Percentiles rank a stretch among this genome's conserved stretches.
These are phyloP conservation scores for Pharus latifolius DNA, from an alignment of 176 grass and related monocot genomes.

Conservation along the genomic window DNA sequence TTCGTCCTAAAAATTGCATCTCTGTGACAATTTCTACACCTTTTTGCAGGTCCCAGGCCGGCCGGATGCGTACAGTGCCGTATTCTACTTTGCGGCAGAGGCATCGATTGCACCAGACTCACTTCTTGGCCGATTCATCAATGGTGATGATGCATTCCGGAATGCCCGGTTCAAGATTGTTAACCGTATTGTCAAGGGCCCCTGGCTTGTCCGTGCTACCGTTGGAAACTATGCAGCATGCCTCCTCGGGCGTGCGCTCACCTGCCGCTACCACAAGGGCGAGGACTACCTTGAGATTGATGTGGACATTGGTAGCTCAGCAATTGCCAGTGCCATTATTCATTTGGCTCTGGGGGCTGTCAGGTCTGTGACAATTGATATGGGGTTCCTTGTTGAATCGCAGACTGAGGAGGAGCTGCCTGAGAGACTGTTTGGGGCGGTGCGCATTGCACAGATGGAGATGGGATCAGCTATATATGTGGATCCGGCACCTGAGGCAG, in stretches of 20 bases:
- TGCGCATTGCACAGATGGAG: slow-evolving; percentile 92
- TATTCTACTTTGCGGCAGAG: slow-evolving; percentile 85
- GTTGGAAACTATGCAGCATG: slow-evolving; percentile 89
- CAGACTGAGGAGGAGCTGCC: slow-evolving; percentile 89
- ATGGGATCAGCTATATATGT: slow-evolving; percentile 67
- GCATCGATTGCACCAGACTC: slow-evolving; percentile 66
- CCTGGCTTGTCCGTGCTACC: slow-evolving; percentile 79
- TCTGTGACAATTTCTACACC: not conserved
- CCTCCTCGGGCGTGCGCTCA: slow-evolving; percentile 92
- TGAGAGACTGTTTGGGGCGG: slow-evolving; percentile 72
- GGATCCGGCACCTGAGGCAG: slow-evolving; percentile 10
- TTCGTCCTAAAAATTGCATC: too few species aligned
- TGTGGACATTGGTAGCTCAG: slow-evolving; percentile 89
- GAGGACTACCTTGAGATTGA: slow-evolving; percentile 97
- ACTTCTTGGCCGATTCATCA: slow-evolving; percentile 67
- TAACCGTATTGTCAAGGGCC: slow-evolving; percentile 91
- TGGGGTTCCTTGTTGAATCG: slow-evolving; percentile 86
- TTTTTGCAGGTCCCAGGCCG: slow-evolving; percentile 73
- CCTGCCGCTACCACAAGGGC: slow-evolving; percentile 73
- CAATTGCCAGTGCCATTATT: slow-evolving; percentile 78
- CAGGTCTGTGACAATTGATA: slow-evolving; percentile 79
- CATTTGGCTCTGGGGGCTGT: slow-evolving; percentile 69
- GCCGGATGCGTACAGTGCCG: slow-evolving; percentile 81
- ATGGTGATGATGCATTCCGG: slow-evolving; percentile 81
- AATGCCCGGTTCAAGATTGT: slow-evolving; percentile 98